These are phyloP conservation scores for Wickerhamomyces sp. DNA, from an alignment of 1,139 yeast genomes.

Conservation along the genomic window DNA sequence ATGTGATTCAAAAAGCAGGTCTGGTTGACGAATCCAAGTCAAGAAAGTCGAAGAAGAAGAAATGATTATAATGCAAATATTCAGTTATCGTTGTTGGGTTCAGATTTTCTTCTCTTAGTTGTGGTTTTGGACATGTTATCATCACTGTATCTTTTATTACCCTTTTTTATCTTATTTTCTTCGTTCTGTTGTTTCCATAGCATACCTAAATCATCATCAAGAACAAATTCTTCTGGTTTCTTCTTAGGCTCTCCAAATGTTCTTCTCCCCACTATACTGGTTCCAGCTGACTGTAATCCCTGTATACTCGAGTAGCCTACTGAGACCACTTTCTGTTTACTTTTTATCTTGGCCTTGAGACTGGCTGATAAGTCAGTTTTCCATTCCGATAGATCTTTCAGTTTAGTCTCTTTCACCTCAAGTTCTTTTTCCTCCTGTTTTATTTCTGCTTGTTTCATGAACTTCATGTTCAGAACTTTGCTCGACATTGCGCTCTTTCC, in stretches of 20 bases:
- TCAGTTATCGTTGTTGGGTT: slow-evolving; percentile 8
- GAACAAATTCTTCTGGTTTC: too few relatives aligned
- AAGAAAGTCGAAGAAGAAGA: slow-evolving; percentile 27
- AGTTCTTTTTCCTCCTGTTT: slow-evolving; percentile 32
- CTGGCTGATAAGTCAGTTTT: slow-evolving; percentile 31
- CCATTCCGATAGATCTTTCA: slow-evolving; percentile 63
- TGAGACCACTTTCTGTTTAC: slow-evolving; percentile 29
- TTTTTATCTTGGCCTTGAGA: slow-evolving; percentile 24
- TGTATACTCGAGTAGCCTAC: slow-evolving; percentile 49
- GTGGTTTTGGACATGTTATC: slow-evolving; percentile 19
- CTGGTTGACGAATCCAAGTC: slow-evolving; percentile 30
- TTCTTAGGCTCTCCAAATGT: slow-evolving; percentile 21
- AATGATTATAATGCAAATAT: slow-evolving; percentile 2
- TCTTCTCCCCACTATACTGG: slow-evolving; percentile 27
- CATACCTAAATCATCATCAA: slow-evolving; percentile 27
- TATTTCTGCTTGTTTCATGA: slow-evolving; percentile 44
- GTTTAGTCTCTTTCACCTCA: slow-evolving; percentile 35
- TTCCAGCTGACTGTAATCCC: slow-evolving; percentile 6
- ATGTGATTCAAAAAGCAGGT: slow-evolving; percentile 67
- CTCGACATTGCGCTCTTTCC: slow-evolving; percentile 40
- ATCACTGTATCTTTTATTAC: slow-evolving; percentile 15
- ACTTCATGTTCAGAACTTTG: slow-evolving; percentile 71
- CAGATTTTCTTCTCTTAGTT: slow-evolving; percentile 19
- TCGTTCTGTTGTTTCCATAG: slow-evolving; percentile 28
- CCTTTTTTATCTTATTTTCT: slow-evolving; percentile 1